Evolutionary conservation across 2,329 filamentous ascomycete genomes (phyloP).

Genomic region (Pseudovirgaria hyperparasitica): DNA sequence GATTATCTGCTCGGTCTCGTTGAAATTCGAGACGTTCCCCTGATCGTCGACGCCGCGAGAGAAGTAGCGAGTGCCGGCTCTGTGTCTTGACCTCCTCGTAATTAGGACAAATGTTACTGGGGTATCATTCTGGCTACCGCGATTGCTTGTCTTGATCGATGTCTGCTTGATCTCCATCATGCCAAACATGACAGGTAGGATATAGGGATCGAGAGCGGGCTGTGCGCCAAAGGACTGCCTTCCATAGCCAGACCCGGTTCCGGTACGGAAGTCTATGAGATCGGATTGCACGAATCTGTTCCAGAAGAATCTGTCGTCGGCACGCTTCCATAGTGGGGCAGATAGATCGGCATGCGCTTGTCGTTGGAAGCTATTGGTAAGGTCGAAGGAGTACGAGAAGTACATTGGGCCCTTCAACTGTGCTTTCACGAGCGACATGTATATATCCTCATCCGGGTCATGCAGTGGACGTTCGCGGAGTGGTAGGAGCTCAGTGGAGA

Average conservation of each 20-base stretch:
- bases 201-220: conserved; percentile 73
- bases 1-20: conserved; percentile 90
- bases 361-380: conserved; percentile 94
- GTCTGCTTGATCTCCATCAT: conserved; percentile 88
- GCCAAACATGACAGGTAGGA: conserved; percentile 89
- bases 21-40: conserved; percentile 96
- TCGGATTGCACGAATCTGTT: conserved; percentile 88
- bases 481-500: conserved; percentile 83
- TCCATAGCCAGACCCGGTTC: conserved; percentile 34
- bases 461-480: conserved; percentile 84
- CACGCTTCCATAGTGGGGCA: conserved; percentile 74
- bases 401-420: conserved; percentile 87
- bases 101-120: conserved; percentile 78
- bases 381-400: conserved; percentile 93
- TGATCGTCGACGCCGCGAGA: conserved; percentile 87
- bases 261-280: conserved; percentile 74
- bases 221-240: conserved; percentile 57
- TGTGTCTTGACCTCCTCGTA: conserved; percentile 74
- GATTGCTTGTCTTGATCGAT: conserved; percentile 73
- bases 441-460: conserved; percentile 89
- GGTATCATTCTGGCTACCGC: too few species aligned
- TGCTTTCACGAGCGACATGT: conserved; percentile 67
- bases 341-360: conserved; percentile 65
- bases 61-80: conserved; percentile 88
- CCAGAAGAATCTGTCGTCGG: conserved; percentile 98